Conservation (phyloP, 805 yeast species). For the Ogataea methylovora region DNA sequence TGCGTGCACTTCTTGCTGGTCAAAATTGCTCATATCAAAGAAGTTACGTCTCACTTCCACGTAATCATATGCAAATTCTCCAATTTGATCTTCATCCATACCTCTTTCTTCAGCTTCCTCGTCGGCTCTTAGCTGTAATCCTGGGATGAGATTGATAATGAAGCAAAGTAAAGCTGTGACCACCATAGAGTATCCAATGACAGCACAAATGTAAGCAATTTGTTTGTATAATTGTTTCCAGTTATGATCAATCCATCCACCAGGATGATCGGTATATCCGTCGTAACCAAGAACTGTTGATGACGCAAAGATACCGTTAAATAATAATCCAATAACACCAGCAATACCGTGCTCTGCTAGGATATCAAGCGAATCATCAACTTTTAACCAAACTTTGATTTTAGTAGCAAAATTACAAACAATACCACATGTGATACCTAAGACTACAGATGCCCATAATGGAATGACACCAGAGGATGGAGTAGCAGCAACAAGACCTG, state of each 20-base stretch:
- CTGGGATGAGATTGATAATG: slow-evolving; percentile 72
- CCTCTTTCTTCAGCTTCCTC: slow-evolving; percentile 86
- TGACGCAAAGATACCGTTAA: slow-evolving; percentile 83
- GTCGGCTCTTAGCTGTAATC: slow-evolving; percentile 68
- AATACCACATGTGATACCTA: slow-evolving; percentile 75
- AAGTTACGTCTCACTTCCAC: slow-evolving; percentile 95
- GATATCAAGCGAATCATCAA: slow-evolving; percentile 91
- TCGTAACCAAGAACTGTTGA: slow-evolving; percentile 87
- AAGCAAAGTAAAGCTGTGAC: slow-evolving; percentile 74
- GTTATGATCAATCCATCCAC: slow-evolving; percentile 91
- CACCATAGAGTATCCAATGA: slow-evolving; percentile 63
- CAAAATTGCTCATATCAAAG: slow-evolving; percentile 29
- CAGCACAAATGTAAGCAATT: slow-evolving; percentile 73
- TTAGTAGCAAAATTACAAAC: slow-evolving; percentile 89
- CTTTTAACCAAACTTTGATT: slow-evolving; percentile 68
- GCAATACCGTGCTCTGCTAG: slow-evolving; percentile 99
- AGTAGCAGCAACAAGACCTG: slow-evolving; percentile 95
- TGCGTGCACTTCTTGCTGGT: no score
- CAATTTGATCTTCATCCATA: slow-evolving; percentile 94
- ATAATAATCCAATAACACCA: slow-evolving; percentile 83
- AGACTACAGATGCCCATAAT: slow-evolving; percentile 80
- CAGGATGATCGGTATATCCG: slow-evolving; percentile 72
- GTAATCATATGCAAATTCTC: slow-evolving; percentile 97
- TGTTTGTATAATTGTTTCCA: slow-evolving; percentile 90
- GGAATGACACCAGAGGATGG: slow-evolving; percentile 92